Evolutionary conservation across 352 stramenopile species (phyloP).

Genomic region (Lagenidium giganteum): DNA sequence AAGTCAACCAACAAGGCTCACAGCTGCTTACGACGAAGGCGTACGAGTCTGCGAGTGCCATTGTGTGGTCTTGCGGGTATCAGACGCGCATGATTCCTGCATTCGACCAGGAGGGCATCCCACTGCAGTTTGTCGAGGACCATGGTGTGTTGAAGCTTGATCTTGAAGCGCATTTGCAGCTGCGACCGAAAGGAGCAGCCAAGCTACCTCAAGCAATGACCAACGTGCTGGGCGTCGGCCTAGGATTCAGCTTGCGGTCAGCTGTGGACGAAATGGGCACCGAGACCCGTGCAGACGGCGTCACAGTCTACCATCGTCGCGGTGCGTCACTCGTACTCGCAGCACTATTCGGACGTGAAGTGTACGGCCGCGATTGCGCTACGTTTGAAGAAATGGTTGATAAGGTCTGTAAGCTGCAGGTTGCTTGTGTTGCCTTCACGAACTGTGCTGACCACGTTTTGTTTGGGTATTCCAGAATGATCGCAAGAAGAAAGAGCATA

Average conservation of each 20-base stretch:
- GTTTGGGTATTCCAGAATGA: constrained; percentile 11
- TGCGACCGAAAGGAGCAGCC: background rate
- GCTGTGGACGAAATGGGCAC: constrained; percentile 74
- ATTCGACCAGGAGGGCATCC: constrained; percentile 38
- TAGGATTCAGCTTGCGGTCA: constrained; percentile 77
- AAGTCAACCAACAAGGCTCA: constrained; percentile 55
- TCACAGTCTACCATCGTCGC: constrained; percentile 85
- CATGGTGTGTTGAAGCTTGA: constrained; percentile 72
- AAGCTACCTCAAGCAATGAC: constrained; percentile 3
- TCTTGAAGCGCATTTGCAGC: constrained; percentile 41
- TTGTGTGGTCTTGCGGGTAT: constrained; percentile 84
- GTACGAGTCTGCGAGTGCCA: constrained; percentile 60
- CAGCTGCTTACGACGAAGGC: constrained; percentile 53
- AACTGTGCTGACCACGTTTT: too few relatives aligned
- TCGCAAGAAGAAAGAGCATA: constrained; percentile 21
- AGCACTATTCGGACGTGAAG: constrained; percentile 45
- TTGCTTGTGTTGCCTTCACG: background rate
- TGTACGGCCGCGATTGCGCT: constrained; percentile 46
- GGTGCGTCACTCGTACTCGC: constrained; percentile 68
- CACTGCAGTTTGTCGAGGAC: constrained; percentile 36
- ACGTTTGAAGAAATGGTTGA: constrained; percentile 85
- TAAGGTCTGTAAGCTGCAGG: constrained; percentile 31
- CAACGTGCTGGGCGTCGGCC: constrained; percentile 58
- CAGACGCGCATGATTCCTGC: constrained; percentile 51
- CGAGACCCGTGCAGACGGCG: constrained; percentile 70